A percentile compares a stretch with the other conserved stretches of the same genome.
These are phyloP conservation scores for Kazachstania viticola DNA, from an alignment of 805 yeast genomes.

Conservation along the genomic window DNA sequence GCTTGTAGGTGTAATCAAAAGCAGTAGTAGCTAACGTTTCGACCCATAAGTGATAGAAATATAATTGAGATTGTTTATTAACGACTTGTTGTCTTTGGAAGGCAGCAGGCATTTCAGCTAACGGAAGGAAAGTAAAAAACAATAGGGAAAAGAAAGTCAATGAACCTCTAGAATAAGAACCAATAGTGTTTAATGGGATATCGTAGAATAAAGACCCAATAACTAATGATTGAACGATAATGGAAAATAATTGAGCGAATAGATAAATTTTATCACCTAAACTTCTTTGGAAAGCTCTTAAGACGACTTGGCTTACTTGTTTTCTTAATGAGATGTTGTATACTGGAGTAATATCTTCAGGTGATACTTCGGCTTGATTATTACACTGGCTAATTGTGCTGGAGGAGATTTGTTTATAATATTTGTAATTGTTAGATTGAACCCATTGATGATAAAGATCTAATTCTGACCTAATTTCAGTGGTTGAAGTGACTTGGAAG, in stretches of 20 bases:
- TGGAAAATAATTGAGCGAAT: constrained; percentile 32
- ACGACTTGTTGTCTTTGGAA: constrained; percentile 42
- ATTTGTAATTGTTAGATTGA: constrained; percentile 18
- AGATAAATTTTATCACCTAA: constrained; percentile 36
- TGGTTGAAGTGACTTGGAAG: background rate
- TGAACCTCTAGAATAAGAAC: constrained; percentile 45
- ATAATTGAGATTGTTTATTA: constrained; percentile 52
- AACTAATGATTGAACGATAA: constrained; percentile 30
- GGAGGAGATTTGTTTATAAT: too few relatives aligned
- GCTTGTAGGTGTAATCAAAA: constrained; percentile 48
- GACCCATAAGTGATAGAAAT: constrained; percentile 54
- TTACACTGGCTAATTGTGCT: constrained; percentile 4
- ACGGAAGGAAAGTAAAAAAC: constrained; percentile 46
- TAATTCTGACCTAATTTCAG: too few relatives aligned
- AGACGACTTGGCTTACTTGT: constrained; percentile 36
- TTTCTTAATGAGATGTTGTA: constrained; percentile 16
- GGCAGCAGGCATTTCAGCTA: constrained; percentile 41
- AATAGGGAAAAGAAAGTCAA: constrained; percentile 39
- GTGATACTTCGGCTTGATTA: constrained; percentile 11
- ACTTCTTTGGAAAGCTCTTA: constrained; percentile 35
- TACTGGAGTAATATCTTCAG: constrained; percentile 19
- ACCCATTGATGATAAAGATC: constrained; percentile 33
- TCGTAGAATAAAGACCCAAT: constrained; percentile 42
- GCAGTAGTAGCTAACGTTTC: constrained; percentile 52
- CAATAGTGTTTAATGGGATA: constrained; percentile 31